phyloP scores from a whole-genome alignment of 345 rosid species.

The Eucalyptus tenuipes region DNA sequence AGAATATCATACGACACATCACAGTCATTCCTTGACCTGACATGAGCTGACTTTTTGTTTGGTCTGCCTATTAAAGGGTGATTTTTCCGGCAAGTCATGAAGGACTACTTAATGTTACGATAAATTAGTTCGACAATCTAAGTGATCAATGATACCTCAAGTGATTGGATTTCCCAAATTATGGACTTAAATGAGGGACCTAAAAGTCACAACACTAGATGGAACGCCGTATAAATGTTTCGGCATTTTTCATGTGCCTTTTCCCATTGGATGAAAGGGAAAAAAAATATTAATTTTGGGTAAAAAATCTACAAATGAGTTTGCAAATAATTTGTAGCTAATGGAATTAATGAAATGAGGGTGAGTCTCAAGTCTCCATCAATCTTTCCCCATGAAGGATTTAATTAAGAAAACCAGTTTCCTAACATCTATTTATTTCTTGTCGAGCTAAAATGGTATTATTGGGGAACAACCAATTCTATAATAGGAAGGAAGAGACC shows the following conservation, averaged over 20 bases:
- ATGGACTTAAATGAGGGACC: neutral
- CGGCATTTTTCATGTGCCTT: neutral
- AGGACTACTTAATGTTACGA: neutral
- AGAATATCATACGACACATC: accelerated
- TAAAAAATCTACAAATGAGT: neutral
- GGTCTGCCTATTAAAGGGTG: neutral
- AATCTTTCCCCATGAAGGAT: neutral
- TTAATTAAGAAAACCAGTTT: neutral
- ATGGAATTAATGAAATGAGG: neutral
- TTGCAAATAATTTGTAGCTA: neutral
- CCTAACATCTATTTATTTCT: neutral
- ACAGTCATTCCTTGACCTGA: accelerated
- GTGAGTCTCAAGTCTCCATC: neutral
- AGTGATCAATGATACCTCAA: neutral
- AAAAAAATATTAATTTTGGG: neutral
- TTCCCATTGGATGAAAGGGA: accelerated
- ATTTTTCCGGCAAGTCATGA: accelerated
- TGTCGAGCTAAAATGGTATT: neutral
- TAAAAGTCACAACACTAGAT: accelerated
- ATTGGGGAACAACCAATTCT: too few relatives aligned
- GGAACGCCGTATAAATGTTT: accelerated
- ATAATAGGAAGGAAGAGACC: too few relatives aligned
- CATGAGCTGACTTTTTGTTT: neutral
- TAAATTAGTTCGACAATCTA: neutral
- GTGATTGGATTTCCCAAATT: accelerated